Percentiles rank a stretch among this genome's conserved stretches.
Conservation (phyloP, 2,329 filamentous ascomycete species). For the Fusarium staphyleae region DNA sequence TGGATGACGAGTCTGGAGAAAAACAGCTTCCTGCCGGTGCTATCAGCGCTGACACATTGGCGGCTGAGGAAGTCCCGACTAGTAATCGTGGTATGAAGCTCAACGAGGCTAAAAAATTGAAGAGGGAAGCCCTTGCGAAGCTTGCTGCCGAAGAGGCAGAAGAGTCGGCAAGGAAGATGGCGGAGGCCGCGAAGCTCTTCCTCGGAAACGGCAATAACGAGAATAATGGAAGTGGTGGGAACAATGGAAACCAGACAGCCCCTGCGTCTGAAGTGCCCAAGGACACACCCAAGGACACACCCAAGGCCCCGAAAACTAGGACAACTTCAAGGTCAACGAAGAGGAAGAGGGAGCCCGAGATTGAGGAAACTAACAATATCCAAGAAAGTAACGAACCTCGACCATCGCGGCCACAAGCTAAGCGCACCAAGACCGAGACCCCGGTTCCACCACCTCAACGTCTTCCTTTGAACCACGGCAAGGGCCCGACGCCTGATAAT, state of each 20-base stretch:
- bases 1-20: slow-evolving; percentile 59
- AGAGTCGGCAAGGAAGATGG: slow-evolving; percentile 62
- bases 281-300: slow-evolving; percentile 40
- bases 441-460: slow-evolving; percentile 58
- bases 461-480: slow-evolving; percentile 41
- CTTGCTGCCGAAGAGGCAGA: slow-evolving; percentile 69
- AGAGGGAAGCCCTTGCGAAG: slow-evolving; percentile 69
- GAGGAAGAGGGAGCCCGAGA: slow-evolving; percentile 53
- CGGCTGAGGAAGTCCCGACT: slow-evolving; percentile 67
- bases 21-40: slow-evolving; percentile 65
- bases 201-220: slow-evolving; percentile 46
- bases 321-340: slow-evolving; percentile 50
- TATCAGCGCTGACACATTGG: slow-evolving; percentile 63
- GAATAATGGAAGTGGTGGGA: slow-evolving; percentile 21
- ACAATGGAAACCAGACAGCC: slow-evolving; percentile 38
- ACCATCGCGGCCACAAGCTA: slow-evolving; percentile 51
- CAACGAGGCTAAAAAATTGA: slow-evolving; percentile 79
- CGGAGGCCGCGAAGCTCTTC: slow-evolving; percentile 55
- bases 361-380: slow-evolving; percentile 40
- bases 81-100: slow-evolving; percentile 79
- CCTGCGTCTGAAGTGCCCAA: slow-evolving; percentile 39
- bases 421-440: slow-evolving; percentile 65
- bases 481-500: slow-evolving; percentile 37
- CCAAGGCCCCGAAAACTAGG: slow-evolving; percentile 40
- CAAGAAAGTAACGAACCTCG: slow-evolving; percentile 42